These are phyloP conservation scores for Xerocomus nothofagi DNA, from an alignment of 1,284 basidiomycete genomes.

Conservation along the genomic window DNA sequence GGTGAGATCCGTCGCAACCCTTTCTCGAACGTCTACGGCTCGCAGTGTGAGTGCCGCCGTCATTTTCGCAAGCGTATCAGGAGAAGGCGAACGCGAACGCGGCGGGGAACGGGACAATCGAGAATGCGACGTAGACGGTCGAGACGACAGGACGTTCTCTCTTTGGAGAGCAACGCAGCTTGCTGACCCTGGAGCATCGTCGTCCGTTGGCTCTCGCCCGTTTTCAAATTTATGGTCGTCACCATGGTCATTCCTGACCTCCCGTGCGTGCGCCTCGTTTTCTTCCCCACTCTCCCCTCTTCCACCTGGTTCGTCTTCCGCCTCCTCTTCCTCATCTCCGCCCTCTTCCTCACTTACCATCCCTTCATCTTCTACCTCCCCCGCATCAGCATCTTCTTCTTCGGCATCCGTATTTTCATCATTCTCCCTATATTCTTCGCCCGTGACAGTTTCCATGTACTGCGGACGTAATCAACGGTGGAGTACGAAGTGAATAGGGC, in stretches of 20 bases:
- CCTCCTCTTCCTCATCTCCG: conserved; percentile 36
- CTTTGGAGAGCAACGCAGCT: conserved; percentile 16
- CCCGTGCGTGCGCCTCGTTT: conserved; percentile 26
- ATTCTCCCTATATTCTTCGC: conserved; percentile 40
- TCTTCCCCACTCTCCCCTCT: conserved; percentile 29
- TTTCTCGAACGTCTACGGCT: conserved; percentile 47
- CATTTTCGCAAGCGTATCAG: conserved; percentile 37
- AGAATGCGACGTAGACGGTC: conserved; percentile 28
- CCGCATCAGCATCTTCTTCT: conserved; percentile 38
- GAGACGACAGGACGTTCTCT: conserved; percentile 29
- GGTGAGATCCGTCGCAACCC: conserved; percentile 63
- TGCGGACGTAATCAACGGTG: conserved; percentile 32
- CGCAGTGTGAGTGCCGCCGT: conserved; percentile 33
- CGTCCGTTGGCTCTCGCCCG: conserved; percentile 3
- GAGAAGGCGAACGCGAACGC: conserved; percentile 44
- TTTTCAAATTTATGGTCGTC: conserved; percentile 19
- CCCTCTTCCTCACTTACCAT: conserved; percentile 33
- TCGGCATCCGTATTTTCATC: conserved; percentile 32
- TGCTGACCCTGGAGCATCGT: conserved; percentile 2
- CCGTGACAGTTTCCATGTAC: conserved; percentile 68
- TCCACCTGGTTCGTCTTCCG: conserved; percentile 14
- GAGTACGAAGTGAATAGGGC: conserved; percentile 11
- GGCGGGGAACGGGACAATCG: conserved; percentile 47
- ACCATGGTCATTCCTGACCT: conserved; percentile 26
- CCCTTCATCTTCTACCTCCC: conserved; percentile 38